phyloP scores from a whole-genome alignment of 306 rosid species.

The Prunus mongolica region DNA sequence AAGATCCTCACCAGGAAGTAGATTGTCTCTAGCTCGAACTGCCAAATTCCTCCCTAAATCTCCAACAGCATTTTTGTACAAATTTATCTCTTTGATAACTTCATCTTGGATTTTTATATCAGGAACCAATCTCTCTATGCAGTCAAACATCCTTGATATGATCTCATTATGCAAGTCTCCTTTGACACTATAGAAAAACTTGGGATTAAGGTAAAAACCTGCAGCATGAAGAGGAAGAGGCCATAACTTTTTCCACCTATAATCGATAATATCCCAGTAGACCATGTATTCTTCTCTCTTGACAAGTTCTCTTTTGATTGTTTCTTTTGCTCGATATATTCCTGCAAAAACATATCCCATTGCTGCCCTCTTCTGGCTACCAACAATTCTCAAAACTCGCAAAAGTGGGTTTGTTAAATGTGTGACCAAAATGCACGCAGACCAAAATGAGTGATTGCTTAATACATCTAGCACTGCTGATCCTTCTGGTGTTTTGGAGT shows the following conservation, averaged over 20 bases:
- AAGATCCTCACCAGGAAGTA: constrained; percentile 67
- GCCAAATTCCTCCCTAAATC: constrained; percentile 85
- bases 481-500: constrained; percentile 59
- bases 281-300: constrained; percentile 64
- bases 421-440: constrained; percentile 52
- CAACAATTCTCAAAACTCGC: constrained; percentile 43
- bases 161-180: constrained; percentile 51
- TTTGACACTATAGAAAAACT: constrained; percentile 59
- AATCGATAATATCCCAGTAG: constrained; percentile 74
- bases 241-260: constrained; percentile 60
- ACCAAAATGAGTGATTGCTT: constrained; percentile 64
- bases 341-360: constrained; percentile 70
- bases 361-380: constrained; percentile 67
- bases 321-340: constrained; percentile 66
- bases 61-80: constrained; percentile 58
- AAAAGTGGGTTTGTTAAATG: constrained; percentile 56
- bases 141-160: constrained; percentile 64
- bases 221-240: constrained; percentile 67
- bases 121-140: constrained; percentile 70
- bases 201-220: constrained; percentile 77
- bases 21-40: constrained; percentile 66
- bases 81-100: constrained; percentile 65
- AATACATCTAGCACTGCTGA: constrained; percentile 49
- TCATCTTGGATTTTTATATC: constrained; percentile 69
- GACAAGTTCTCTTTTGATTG: constrained; percentile 55